A percentile compares a stretch with the other conserved stretches of the same genome.
These are phyloP conservation scores for Alternaria rosae DNA, from an alignment of 2,329 filamentous ascomycete genomes.

Conservation along the genomic window DNA sequence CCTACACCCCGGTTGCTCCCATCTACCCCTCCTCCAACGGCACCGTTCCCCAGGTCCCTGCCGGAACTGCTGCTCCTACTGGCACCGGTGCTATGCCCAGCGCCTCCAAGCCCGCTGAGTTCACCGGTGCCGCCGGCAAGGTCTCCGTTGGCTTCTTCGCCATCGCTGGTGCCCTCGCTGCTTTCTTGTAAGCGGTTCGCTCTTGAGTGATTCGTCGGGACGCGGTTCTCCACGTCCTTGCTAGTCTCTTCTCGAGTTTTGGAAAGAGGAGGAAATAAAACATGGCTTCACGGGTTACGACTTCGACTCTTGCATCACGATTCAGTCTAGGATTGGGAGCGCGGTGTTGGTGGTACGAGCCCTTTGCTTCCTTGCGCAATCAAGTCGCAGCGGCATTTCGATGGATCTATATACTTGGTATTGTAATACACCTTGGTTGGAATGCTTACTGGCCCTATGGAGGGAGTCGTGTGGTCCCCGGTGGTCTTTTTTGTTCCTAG, in stretches of 20 bases:
- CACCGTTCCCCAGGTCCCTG: slow-evolving; percentile 26
- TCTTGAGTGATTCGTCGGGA: slow-evolving; percentile 22
- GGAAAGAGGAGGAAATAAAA: slow-evolving; percentile 24
- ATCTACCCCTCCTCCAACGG: slow-evolving; percentile 17
- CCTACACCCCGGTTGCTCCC: slow-evolving; percentile 20
- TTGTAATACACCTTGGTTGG: slow-evolving; percentile 43
- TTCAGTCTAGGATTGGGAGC: slow-evolving; percentile 45
- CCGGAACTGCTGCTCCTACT: slow-evolving; percentile 30
- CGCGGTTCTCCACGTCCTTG: slow-evolving; percentile 7
- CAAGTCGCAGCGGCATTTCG: slow-evolving; percentile 42
- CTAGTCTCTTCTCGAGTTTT: slow-evolving; percentile 18
- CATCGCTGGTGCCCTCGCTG: slow-evolving; percentile 58
- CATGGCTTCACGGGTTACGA: slow-evolving; percentile 43
- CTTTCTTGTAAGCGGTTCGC: slow-evolving; percentile 48
- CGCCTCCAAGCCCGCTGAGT: slow-evolving; percentile 44
- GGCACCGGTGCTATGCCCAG: slow-evolving; percentile 35
- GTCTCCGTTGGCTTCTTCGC: slow-evolving; percentile 61
- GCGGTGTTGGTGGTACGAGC: slow-evolving; percentile 38
- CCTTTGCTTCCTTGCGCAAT: slow-evolving; percentile 32
- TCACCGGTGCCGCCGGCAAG: slow-evolving; percentile 62
- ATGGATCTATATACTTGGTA: slow-evolving; percentile 43
- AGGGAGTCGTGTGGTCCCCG: slow-evolving; percentile 48
- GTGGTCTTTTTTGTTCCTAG: slow-evolving; percentile 45
- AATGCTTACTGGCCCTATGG: slow-evolving; percentile 39
- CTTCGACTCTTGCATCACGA: slow-evolving; percentile 42